These are phyloP conservation scores for Aspergillus affinis DNA, from an alignment of 495 filamentous ascomycete species.

Conservation along the genomic window DNA sequence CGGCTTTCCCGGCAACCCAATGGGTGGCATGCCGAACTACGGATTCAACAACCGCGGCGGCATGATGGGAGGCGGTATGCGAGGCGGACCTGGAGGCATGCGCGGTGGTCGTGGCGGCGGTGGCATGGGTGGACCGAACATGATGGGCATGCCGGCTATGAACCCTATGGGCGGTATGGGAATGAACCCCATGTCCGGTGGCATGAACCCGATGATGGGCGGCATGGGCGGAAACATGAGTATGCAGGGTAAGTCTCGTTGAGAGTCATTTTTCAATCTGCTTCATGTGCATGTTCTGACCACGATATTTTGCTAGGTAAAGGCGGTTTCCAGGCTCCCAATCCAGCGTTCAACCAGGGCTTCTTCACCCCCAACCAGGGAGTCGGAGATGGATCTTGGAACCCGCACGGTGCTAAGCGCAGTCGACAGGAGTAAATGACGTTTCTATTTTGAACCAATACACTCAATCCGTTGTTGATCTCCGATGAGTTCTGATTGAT, in stretches of 20 bases:
- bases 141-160: slow-evolving; percentile 56
- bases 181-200: slow-evolving; percentile 60
- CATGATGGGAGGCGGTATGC: slow-evolving; percentile 69
- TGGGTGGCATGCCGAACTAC: slow-evolving; percentile 59
- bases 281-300: slow-evolving; percentile 1
- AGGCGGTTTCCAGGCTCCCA: slow-evolving; percentile 66
- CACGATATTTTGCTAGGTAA: slow-evolving; percentile 25
- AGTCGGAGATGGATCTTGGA: slow-evolving; percentile 63
- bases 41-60: slow-evolving; percentile 61
- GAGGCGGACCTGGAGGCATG: slow-evolving; percentile 66
- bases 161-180: slow-evolving; percentile 60
- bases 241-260: slow-evolving; percentile 60
- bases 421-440: slow-evolving; percentile 61
- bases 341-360: slow-evolving; percentile 73
- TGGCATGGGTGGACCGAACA: slow-evolving; percentile 50
- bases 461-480: neutral
- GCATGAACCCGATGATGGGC: slow-evolving; percentile 57
- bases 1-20: slow-evolving; percentile 54
- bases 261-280: neutral
- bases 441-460: neutral
- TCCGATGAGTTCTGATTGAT: neutral
- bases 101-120: slow-evolving; percentile 63
- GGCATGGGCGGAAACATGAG: slow-evolving; percentile 61
- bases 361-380: slow-evolving; percentile 70
- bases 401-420: slow-evolving; percentile 82